These are phyloP conservation scores for Elsinoe arachidis DNA, from an alignment of 2,329 filamentous ascomycete species.

Conservation along the genomic window DNA sequence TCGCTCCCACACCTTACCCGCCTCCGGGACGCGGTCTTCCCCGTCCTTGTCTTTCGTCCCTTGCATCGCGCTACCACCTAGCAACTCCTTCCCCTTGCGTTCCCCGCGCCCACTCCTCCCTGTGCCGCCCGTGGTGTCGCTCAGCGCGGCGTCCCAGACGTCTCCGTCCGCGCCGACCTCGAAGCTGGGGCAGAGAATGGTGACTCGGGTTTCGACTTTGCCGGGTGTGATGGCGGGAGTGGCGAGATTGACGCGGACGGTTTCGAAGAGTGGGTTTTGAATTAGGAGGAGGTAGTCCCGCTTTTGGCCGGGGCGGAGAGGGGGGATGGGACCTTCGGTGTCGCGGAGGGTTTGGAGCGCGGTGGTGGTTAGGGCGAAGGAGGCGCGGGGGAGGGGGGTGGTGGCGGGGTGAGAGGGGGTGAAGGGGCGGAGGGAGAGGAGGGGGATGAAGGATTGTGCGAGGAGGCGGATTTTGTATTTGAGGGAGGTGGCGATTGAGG, in stretches of 20 bases:
- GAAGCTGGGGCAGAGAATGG: constrained; percentile 88
- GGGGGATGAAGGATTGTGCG: constrained; percentile 75
- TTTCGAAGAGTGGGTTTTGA: constrained; percentile 89
- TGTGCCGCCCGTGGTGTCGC: constrained; percentile 28
- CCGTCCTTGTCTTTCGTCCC: constrained; percentile 18
- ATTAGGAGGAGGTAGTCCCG: constrained; percentile 82
- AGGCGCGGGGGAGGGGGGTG: constrained; percentile 45
- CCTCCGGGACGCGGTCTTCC: constrained; percentile 59
- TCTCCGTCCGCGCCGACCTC: constrained; percentile 92
- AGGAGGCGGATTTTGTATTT: constrained; percentile 89
- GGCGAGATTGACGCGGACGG: constrained; percentile 76
- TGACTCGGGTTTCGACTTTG: constrained; percentile 68
- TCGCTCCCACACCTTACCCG: constrained; percentile 92
- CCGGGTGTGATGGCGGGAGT: constrained; percentile 74
- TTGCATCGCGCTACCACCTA: neutral
- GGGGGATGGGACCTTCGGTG: constrained; percentile 20
- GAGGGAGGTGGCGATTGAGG: neutral
- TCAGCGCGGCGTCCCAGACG: constrained; percentile 81
- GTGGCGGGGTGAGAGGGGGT: constrained; percentile 34
- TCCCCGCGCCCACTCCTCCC: constrained; percentile 13
- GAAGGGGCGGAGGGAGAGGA: constrained; percentile 63
- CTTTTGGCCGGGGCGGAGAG: constrained; percentile 38
- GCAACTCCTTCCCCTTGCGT: neutral
- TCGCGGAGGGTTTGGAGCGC: constrained; percentile 21
- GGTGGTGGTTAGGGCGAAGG: constrained; percentile 32